A percentile compares a stretch with the other conserved stretches of the same genome.
Evolutionary conservation across 805 yeast genomes (phyloP).

Genomic region (Schwanniomyces occidentalis): DNA sequence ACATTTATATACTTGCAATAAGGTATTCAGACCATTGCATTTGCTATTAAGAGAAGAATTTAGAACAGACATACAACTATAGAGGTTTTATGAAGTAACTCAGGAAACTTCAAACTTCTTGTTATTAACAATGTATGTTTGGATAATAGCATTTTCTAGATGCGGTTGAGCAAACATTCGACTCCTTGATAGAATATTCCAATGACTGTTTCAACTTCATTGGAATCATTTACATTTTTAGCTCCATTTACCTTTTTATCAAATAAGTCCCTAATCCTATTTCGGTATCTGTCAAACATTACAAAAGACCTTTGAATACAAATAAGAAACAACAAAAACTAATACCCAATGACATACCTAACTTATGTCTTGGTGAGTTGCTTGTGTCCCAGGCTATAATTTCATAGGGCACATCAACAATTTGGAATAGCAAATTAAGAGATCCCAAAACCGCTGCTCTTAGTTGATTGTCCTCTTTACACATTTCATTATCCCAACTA

Average conservation of each 20-base stretch:
- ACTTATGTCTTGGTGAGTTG: constrained; percentile 5
- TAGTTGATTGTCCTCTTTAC: constrained; percentile 7
- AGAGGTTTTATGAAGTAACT: too few relatives aligned
- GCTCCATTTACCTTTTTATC: neutral
- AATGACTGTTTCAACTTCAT: too few relatives aligned
- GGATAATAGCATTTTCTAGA: too few relatives aligned
- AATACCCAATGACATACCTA: constrained; percentile 5
- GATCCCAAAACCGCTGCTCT: constrained; percentile 7
- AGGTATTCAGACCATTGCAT: too few relatives aligned
- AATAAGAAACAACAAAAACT: constrained; percentile 2
- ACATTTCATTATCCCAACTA: constrained; percentile 8
- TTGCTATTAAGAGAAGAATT: too few relatives aligned
- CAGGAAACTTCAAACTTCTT: too few relatives aligned
- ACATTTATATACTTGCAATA: too few relatives aligned
- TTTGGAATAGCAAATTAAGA: constrained; percentile 1
- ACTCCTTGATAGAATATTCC: too few relatives aligned
- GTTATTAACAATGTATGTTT: too few relatives aligned
- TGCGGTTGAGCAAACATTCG: too few relatives aligned
- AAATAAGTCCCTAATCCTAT: constrained; percentile 1
- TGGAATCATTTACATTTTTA: too few relatives aligned
- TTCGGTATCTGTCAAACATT: constrained; percentile 6
- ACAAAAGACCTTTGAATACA: constrained; percentile 3
- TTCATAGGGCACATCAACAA: neutral
- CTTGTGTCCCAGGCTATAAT: constrained; percentile 4
- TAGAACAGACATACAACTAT: too few relatives aligned